phyloP scores from a whole-genome alignment of 441 rosid genomes.

The Arabidopsis hybrid region DNA sequence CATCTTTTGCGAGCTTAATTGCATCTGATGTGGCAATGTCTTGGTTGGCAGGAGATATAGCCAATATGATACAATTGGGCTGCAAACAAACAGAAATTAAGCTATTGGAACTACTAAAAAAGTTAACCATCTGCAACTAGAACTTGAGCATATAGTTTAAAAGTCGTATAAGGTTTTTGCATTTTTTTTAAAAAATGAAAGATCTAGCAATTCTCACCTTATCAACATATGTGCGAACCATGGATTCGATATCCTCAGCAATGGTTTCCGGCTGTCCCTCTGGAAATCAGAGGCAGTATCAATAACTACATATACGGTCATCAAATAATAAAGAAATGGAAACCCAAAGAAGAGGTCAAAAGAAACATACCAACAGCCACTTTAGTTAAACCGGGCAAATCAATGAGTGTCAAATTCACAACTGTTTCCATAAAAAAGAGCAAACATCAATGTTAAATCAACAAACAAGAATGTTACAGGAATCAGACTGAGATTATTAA shows the following conservation, averaged over 20 bases:
- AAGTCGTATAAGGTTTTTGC: background rate
- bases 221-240: conserved; percentile 87
- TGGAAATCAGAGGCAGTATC: conserved; percentile 42
- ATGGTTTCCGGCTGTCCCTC: conserved; percentile 89
- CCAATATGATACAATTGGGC: conserved; percentile 93
- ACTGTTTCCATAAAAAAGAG: conserved; percentile 54
- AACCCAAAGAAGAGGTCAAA: background rate
- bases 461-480: no score
- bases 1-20: conserved; percentile 91
- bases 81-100: conserved; percentile 27
- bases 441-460: conserved; percentile 5
- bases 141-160: background rate
- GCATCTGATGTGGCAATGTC: conserved; percentile 99
- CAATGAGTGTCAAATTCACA: conserved; percentile 84
- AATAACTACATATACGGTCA: background rate
- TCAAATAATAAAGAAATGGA: conserved; percentile 1
- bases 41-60: conserved; percentile 98
- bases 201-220: conserved; percentile 56
- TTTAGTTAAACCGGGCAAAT: conserved; percentile 90
- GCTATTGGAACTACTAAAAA: background rate
- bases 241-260: conserved; percentile 75
- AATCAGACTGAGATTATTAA: background rate
- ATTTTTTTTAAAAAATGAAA: no score
- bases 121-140: background rate
- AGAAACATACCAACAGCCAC: conserved; percentile 73